Evolutionary conservation across 768 basidiomycete genomes (phyloP).

Genomic region (Podaxis sp.): DNA sequence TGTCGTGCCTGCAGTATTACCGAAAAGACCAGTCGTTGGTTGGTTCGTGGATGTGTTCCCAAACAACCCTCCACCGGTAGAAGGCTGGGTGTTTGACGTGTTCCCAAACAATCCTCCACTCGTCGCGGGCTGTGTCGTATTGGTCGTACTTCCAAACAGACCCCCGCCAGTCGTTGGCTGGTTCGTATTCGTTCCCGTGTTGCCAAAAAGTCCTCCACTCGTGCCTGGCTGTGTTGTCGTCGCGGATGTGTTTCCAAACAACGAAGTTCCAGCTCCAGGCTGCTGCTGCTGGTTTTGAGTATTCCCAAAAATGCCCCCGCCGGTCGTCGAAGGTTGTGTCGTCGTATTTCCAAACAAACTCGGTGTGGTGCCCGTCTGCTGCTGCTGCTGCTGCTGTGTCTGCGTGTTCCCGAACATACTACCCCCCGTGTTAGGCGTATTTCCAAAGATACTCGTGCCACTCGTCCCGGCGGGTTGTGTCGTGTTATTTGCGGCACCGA

Average conservation of each 20-base stretch:
- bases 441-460: slow-evolving; percentile 30
- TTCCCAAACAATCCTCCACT: slow-evolving; percentile 27
- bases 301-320: slow-evolving; percentile 28
- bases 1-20: slow-evolving; percentile 14
- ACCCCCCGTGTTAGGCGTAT: background rate
- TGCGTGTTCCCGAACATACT: background rate
- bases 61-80: slow-evolving; percentile 20
- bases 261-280: slow-evolving; percentile 2
- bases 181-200: slow-evolving; percentile 4
- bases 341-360: slow-evolving; percentile 24
- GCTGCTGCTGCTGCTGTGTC: slow-evolving; percentile 8
- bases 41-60: slow-evolving; percentile 13
- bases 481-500: slow-evolving; percentile 6
- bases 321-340: slow-evolving; percentile 12
- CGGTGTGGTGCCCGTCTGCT: slow-evolving; percentile 4
- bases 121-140: slow-evolving; percentile 17
- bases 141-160: slow-evolving; percentile 24
- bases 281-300: slow-evolving; percentile 21
- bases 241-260: slow-evolving; percentile 17
- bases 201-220: slow-evolving; percentile 21
- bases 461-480: slow-evolving; percentile 19
- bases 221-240: slow-evolving; percentile 5
- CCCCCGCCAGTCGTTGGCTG: slow-evolving; percentile 20
- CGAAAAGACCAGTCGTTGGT: slow-evolving; percentile 22
- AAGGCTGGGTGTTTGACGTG: slow-evolving; percentile 20